Evolutionary conservation across 2,329 filamentous ascomycete species (phyloP).

Genomic region (Arthrobotrys sinensis): DNA sequence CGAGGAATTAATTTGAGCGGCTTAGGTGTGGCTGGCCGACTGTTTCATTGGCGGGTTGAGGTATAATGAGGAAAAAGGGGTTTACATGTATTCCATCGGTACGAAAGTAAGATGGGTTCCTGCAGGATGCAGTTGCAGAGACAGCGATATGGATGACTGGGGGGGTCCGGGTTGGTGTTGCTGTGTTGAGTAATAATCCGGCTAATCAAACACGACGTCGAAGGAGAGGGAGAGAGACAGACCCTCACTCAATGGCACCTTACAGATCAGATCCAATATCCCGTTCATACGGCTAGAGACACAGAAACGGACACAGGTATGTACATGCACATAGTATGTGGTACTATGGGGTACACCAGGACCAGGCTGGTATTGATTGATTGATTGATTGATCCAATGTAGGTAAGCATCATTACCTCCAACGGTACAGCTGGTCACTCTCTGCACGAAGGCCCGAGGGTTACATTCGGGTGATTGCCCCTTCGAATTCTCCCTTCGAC

Average conservation of each 20-base stretch:
- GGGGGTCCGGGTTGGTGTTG: neutral
- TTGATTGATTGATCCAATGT: no score
- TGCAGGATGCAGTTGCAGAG: slow-evolving; percentile 35
- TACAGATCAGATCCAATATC: slow-evolving; percentile 19
- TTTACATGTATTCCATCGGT: neutral
- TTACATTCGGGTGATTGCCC: slow-evolving; percentile 43
- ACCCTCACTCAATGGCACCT: neutral
- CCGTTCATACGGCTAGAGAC: no score
- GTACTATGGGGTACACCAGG: no score
- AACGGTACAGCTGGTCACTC: neutral
- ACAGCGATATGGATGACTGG: neutral
- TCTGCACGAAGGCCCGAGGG: slow-evolving; percentile 33
- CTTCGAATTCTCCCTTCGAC: neutral
- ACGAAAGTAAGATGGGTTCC: slow-evolving; percentile 39
- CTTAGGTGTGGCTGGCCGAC: slow-evolving; percentile 36
- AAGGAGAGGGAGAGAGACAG: no score
- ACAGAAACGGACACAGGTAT: no score
- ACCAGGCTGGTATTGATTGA: no score
- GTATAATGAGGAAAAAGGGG: neutral
- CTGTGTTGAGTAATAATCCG: slow-evolving; percentile 23
- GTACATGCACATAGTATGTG: no score
- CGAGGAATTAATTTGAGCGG: slow-evolving; percentile 29
- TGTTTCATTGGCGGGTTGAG: slow-evolving; percentile 33
- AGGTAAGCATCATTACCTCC: no score
- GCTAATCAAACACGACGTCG: slow-evolving; percentile 48